Base-by-base conservation (phyloP, 106 monocot genomes). In the Hemerocallis citrina region DNA sequence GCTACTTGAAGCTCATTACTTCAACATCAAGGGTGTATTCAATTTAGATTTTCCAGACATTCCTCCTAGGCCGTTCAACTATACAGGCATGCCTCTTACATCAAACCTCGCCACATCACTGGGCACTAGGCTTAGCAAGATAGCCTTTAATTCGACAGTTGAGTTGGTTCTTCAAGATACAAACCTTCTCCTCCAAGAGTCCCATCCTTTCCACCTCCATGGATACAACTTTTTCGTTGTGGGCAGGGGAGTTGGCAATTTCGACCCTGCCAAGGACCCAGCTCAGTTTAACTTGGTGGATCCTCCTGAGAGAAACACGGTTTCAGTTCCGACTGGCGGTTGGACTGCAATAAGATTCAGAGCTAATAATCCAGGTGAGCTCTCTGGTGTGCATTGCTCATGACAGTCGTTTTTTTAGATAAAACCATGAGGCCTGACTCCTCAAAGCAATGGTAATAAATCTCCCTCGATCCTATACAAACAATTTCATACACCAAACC, bases 221-320 rank as follows among this genome's bases (percentile, higher is more conserved):
- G 64, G 64, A 9, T 51, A 50, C 64, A 64, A 64, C 42, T 64
- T 64, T 50, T 64, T 51, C 23, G 64, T 64, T 16, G 64, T 64
- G 7, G 64, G 64, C 7, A 64, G 48, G 34, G 64, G 64, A 6
- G 16, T 10, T 5, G 64, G 64, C 14, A 64, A 64, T 19, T 64
- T 50, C 22, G 36, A 64, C 22, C 35, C 34, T 6, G 49, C 11
- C 35, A 64, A 37, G 35, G 64, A 64, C 20, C 48, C 50, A 23
- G 64, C 48, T 12, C 48, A 50, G 50, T 64, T 34, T 25, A 64
- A 64, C 36, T 51, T 64, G 50, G 64, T 50, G 3, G 64, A 64
- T 24, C 64, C 64, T 33, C 64, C 64, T 47, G 64, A 64, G 64
- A 49, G 64, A 35, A 64, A 64, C 30, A 64, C 64, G 12, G 64